Evolutionary conservation across 495 filamentous ascomycete species (phyloP), one percentile per base, ranked within the genome.

Genomic region (Penicillium manginii): DNA sequence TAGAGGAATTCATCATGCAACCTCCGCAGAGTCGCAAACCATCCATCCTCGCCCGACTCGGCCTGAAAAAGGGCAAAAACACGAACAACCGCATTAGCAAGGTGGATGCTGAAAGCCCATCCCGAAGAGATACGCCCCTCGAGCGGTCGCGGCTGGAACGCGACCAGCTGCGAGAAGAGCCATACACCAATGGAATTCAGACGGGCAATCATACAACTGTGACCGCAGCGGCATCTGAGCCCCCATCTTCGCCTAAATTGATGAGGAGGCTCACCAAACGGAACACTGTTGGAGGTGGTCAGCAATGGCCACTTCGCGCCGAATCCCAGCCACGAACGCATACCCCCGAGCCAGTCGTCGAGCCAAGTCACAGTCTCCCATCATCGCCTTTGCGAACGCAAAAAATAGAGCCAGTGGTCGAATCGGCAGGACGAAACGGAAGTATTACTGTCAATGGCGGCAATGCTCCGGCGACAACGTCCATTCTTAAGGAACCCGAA

Each of bases 1-100:
- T 78, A 23, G 74, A 78, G 31, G 67, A 74, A 23, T 73, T 78
- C 46, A 55, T 81, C 18, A 68, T 67, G 48, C 70, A 68, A 54
- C 72, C 68, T 19, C 72, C 59, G 40, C 65, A 67, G 53, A 71
- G 61, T 52, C 75, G 74, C 52, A 77, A 71, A 58, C 65, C 68
- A 40, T 72, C 63, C 51, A 58, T 82, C 22, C 70, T 83, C 31
- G 64, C 72, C 17, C 73, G 77, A 0, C 64, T 84, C 9, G 77
- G 73, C 52, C 58, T 77, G 12, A 72, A 67, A 42, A 78, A 73
- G 50, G 26, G 67, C 17, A 79, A 75, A 56, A 68, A 72, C 47
- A 47, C 73, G 2, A 66, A 73, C 3, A 57, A 77, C 31, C 73
- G 68, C 21, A 66, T 73, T 26, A 66, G 55, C 54, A 73, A 72